Conservation (phyloP, 345 rosid species). For the Iberis pinnata region DNA sequence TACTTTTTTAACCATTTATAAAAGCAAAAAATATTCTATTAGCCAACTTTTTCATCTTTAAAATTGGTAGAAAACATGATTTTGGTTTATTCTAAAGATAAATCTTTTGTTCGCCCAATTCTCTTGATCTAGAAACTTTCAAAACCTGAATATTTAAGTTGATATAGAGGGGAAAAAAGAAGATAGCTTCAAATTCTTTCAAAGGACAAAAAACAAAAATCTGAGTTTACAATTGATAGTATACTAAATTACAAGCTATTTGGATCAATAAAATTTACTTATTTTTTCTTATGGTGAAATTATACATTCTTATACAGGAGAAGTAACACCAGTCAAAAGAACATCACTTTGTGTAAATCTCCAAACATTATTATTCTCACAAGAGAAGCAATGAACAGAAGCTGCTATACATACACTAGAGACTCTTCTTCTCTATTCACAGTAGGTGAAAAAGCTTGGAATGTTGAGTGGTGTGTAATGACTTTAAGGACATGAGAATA, state of each 20-base stretch:
- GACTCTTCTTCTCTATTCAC: conserved; percentile 38
- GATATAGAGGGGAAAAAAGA: not conserved
- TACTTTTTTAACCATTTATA: too few species aligned
- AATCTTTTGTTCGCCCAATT: too few species aligned
- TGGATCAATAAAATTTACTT: conserved; percentile 12
- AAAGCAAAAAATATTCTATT: too few species aligned
- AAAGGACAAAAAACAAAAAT: too few species aligned
- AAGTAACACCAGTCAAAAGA: conserved; percentile 10
- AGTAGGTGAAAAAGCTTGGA: conserved; percentile 30
- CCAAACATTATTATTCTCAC: conserved; percentile 24
- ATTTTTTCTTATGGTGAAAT: conserved; percentile 20
- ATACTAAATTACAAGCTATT: conserved; percentile 19
- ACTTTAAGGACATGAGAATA: conserved; percentile 18
- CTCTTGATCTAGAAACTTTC: too few species aligned
- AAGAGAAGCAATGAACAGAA: conserved; percentile 21
- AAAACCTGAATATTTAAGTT: not conserved
- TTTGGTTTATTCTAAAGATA: too few species aligned
- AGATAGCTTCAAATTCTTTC: too few species aligned
- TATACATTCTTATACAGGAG: conserved; percentile 26
- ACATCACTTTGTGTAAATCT: conserved; percentile 25
- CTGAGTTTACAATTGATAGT: conserved; percentile 15
- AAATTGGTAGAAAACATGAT: too few species aligned
- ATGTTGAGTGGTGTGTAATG: too few species aligned
- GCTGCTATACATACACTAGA: conserved; percentile 22
- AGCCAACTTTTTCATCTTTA: too few species aligned